Conservation (phyloP, 331 rosid species). For the Dryas integrifolia region DNA sequence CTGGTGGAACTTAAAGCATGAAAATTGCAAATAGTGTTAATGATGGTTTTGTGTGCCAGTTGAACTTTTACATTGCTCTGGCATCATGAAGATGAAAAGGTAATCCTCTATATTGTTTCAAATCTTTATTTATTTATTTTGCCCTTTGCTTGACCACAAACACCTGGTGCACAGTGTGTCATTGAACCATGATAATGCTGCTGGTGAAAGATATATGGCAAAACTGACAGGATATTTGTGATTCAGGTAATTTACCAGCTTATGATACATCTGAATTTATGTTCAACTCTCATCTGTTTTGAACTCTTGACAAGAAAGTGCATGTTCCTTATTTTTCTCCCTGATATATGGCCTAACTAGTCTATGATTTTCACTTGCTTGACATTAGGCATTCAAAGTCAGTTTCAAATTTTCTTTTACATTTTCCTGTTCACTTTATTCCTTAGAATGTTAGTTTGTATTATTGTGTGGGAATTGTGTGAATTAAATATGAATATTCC, state of each 20-base stretch:
- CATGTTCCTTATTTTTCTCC: neutral
- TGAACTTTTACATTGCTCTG: neutral
- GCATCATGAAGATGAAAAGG: neutral
- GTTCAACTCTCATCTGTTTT: neutral
- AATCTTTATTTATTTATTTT: neutral
- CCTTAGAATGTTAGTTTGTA: neutral
- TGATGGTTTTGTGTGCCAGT: neutral
- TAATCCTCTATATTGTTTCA: neutral
- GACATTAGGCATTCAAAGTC: neutral
- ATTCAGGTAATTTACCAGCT: slow-evolving; percentile 1
- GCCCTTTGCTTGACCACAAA: neutral
- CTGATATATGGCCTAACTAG: too few species aligned
- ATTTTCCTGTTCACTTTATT: neutral
- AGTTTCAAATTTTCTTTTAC: neutral
- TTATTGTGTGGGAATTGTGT: neutral
- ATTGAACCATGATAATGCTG: neutral
- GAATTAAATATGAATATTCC: too few species aligned
- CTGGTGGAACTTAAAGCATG: slow-evolving; percentile 2
- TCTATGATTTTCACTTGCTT: neutral
- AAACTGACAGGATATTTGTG: neutral
- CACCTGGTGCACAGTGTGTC: neutral
- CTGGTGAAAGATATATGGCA: neutral
- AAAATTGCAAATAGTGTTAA: neutral
- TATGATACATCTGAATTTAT: neutral
- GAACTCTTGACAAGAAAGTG: neutral